A percentile compares a stretch with the other conserved stretches of the same genome.
These are phyloP conservation scores for Suillus clintonianus DNA, from an alignment of 768 basidiomycete genomes.

Conservation along the genomic window DNA sequence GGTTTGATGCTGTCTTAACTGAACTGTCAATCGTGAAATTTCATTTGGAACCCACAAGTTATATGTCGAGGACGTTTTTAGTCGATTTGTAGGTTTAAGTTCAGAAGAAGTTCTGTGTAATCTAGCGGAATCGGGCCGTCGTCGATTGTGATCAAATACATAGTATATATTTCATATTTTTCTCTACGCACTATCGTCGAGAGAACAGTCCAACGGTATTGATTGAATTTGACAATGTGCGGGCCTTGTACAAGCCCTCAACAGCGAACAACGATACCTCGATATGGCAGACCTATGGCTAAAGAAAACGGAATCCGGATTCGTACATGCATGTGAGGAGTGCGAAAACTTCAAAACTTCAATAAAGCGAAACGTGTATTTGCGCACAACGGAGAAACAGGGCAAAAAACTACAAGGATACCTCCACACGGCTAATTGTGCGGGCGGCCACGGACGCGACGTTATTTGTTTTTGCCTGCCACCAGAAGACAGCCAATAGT, in stretches of 20 bases:
- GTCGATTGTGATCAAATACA: background rate
- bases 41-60: background rate
- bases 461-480: no score
- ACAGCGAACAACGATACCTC: no score
- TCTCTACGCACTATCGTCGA: background rate
- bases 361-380: no score
- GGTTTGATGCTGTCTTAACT: slow-evolving; percentile 12
- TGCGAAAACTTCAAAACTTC: no score
- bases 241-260: background rate
- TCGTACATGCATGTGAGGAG: no score
- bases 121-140: background rate
- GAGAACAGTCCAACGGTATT: background rate
- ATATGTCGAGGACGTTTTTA: background rate
- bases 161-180: background rate
- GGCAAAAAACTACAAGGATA: no score
- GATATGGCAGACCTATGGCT: no score
- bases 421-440: no score
- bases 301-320: no score
- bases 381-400: no score
- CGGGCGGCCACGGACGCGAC: no score
- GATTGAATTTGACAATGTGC: background rate
- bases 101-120: background rate
- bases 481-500: no score
- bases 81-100: background rate
- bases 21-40: background rate